Percentiles rank a stretch among this genome's conserved stretches.
Conservation (phyloP, 176 grass and related monocot genomes). For the Bonia amplexicaulis region DNA sequence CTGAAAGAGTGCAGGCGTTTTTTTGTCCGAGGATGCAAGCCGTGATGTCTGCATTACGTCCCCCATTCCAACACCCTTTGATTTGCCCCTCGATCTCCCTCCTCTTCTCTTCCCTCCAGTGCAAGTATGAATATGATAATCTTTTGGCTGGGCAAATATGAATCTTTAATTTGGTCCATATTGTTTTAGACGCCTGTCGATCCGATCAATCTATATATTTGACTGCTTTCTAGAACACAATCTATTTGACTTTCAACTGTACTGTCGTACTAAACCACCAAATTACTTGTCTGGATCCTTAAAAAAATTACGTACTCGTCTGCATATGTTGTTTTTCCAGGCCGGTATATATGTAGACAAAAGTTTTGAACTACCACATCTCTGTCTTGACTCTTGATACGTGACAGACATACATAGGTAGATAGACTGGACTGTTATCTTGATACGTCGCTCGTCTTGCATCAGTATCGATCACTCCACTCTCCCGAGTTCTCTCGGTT, state of each 20-base stretch:
- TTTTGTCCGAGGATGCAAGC: conserved; percentile 26
- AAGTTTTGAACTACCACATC: too few species aligned
- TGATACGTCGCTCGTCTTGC: neutral
- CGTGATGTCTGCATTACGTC: conserved; percentile 30
- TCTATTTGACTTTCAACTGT: neutral
- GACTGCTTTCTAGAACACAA: neutral
- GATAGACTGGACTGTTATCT: neutral
- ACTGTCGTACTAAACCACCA: neutral
- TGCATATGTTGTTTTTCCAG: too few species aligned
- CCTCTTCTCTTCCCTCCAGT: neutral
- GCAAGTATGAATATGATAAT: neutral
- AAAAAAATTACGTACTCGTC: too few species aligned
- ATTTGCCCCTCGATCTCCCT: neutral
- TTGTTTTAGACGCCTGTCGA: neutral
- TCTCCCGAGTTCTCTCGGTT: neutral
- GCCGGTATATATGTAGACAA: too few species aligned
- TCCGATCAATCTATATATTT: neutral
- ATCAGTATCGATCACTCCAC: neutral
- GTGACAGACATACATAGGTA: too few species aligned
- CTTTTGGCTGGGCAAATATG: neutral
- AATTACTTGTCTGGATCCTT: too few species aligned
- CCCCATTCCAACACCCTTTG: conserved; percentile 4
- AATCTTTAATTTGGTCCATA: neutral
- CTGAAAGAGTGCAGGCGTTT: conserved; percentile 34
- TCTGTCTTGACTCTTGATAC: too few species aligned